phyloP scores from a whole-genome alignment of 805 yeast species.

The Zygosaccharomyces lentus region DNA sequence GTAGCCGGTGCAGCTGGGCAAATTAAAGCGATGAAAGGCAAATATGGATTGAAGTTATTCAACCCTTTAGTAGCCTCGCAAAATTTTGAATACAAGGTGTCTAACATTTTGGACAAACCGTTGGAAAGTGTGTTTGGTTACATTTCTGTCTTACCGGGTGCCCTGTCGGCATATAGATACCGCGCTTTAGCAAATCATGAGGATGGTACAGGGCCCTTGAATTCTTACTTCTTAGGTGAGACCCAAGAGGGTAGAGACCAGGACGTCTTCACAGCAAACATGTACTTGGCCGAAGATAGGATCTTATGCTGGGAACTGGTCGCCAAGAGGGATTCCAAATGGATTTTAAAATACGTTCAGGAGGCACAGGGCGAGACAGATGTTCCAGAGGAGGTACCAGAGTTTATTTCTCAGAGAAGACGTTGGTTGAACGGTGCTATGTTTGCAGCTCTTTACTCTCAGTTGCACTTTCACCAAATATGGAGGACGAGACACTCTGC shows the following conservation, averaged over 20 bases:
- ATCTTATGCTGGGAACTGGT: conserved; percentile 94
- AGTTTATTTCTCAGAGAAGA: conserved; percentile 91
- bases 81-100: conserved; percentile 93
- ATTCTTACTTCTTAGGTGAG: conserved; percentile 89
- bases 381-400: conserved; percentile 93
- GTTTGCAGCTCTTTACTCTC: conserved; percentile 91
- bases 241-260: conserved; percentile 50
- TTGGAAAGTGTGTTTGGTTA: conserved; percentile 90
- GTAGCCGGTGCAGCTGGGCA: conserved; percentile 99
- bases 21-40: conserved; percentile 92
- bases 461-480: conserved; percentile 76
- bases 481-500: conserved; percentile 86
- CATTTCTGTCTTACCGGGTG: conserved; percentile 92
- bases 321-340: conserved; percentile 74
- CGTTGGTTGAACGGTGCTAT: conserved; percentile 98
- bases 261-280: conserved; percentile 90
- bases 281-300: conserved; percentile 97
- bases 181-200: conserved; percentile 78
- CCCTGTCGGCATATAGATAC: conserved; percentile 88
- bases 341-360: conserved; percentile 89
- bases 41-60: conserved; percentile 69
- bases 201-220: conserved; percentile 89
- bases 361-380: conserved; percentile 95
- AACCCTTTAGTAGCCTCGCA: conserved; percentile 96
- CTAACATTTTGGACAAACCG: conserved; percentile 94